Percentiles rank a stretch among this genome's conserved stretches.
These are phyloP conservation scores for Cyberlindnera euphorbiiphila DNA, from an alignment of 805 yeast genomes.

Conservation along the genomic window DNA sequence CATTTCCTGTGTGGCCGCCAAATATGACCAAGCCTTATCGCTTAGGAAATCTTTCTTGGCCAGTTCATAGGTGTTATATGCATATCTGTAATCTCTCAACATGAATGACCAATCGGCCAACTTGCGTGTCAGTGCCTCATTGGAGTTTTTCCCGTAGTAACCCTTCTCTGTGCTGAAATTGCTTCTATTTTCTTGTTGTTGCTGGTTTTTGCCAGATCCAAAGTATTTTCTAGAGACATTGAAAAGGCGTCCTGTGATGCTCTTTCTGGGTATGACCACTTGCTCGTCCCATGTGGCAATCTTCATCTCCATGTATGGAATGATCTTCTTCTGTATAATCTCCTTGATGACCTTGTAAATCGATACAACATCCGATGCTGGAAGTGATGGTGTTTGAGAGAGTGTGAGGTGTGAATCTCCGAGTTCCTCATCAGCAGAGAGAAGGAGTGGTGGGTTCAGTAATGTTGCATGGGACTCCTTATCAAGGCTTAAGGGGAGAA, in stretches of 20 bases:
- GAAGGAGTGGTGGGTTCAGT: slow-evolving; percentile 32
- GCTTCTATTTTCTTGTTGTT: slow-evolving; percentile 24
- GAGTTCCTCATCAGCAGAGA: slow-evolving; percentile 46
- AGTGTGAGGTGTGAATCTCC: slow-evolving; percentile 18
- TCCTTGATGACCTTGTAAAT: slow-evolving; percentile 24
- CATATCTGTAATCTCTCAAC: slow-evolving; percentile 82
- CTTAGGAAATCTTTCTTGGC: slow-evolving; percentile 71
- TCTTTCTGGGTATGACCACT: slow-evolving; percentile 68
- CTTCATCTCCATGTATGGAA: slow-evolving; percentile 84
- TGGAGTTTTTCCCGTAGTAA: slow-evolving; percentile 55
- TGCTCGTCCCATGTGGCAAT: slow-evolving; percentile 85
- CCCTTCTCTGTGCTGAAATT: slow-evolving; percentile 50
- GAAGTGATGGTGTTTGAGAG: slow-evolving; percentile 14
- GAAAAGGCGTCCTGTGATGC: slow-evolving; percentile 70
- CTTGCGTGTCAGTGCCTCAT: slow-evolving; percentile 73
- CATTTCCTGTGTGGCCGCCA: slow-evolving; percentile 88
- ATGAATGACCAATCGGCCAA: slow-evolving; percentile 92
- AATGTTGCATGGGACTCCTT: slow-evolving; percentile 13
- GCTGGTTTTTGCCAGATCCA: slow-evolving; percentile 19
- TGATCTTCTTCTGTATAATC: slow-evolving; percentile 35
- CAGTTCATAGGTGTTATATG: slow-evolving; percentile 79
- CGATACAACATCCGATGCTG: slow-evolving; percentile 12
- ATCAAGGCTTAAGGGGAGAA: slow-evolving; percentile 16
- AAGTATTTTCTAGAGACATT: slow-evolving; percentile 61
- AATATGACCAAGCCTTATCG: slow-evolving; percentile 76